Percentiles rank a stretch among this genome's conserved stretches.
Conservation (phyloP, 257 asterid genomes). For the Scutellaria minor region DNA sequence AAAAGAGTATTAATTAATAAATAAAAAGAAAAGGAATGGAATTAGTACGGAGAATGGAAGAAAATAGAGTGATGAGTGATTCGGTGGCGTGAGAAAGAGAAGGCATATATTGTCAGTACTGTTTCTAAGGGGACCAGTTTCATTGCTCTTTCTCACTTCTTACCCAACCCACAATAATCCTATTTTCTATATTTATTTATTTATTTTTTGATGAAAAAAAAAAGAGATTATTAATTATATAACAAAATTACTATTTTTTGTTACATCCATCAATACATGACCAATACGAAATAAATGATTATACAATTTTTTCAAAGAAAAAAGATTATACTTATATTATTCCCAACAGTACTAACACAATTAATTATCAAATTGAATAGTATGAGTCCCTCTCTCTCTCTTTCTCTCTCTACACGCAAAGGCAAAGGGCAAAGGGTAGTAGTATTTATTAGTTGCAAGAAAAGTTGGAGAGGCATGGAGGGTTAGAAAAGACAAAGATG, state of each 20-base stretch:
- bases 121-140: constrained; percentile 41
- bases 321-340: too few species aligned
- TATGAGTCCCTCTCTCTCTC: neutral
- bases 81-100: constrained; percentile 42
- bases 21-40: too few species aligned
- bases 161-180: constrained; percentile 13
- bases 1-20: too few species aligned
- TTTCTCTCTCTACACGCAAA: constrained; percentile 4
- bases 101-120: constrained; percentile 42
- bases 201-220: too few species aligned
- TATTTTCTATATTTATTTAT: too few species aligned
- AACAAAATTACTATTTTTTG: neutral
- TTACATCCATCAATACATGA: constrained; percentile 23
- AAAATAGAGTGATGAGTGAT: too few species aligned
- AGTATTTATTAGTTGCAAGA: constrained; percentile 51
- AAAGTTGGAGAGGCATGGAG: constrained; percentile 44
- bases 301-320: neutral
- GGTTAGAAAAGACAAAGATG: constrained; percentile 42
- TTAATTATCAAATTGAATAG: neutral
- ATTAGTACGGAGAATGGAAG: too few species aligned
- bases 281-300: constrained; percentile 7
- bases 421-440: neutral
- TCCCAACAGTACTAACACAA: too few species aligned
- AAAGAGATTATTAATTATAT: too few species aligned
- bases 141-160: constrained; percentile 18